Base-by-base conservation (phyloP, 2,329 filamentous ascomycete genomes). In the Colletotrichum sansevieriae region DNA sequence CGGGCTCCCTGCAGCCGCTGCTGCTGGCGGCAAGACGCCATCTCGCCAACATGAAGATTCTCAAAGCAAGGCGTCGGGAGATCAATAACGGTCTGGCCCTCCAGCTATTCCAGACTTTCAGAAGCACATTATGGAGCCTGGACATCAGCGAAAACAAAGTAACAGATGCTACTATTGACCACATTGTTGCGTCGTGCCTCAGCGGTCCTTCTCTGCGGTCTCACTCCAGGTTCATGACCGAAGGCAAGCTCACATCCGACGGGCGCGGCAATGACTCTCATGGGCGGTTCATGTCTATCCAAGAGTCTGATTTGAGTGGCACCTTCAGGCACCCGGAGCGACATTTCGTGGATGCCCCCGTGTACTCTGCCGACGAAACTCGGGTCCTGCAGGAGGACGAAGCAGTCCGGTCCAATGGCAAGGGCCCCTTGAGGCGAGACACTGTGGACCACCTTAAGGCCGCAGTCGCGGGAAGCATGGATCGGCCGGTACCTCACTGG, bases 71-170 rank as follows among this genome's bases (percentile, higher is more conserved):
- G 54, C 78, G 81, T 2, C 80, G 84, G 22, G 82, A 85, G 66
- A 72, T 90, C 22, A 82, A 84, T 22, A 81, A 86, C 65, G 62
- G 64, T 1, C 75, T 78, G 2, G 76, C 80, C 2, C 63, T 76
- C 0, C 47, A 74, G 3, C 70, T 83, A 46, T 72, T 85, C 73
- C 71, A 74, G 66, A 70, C 74, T 5, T 81, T 81, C 55, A 65
- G 71, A 4, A 67, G 67, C 11, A 82, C 79, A 33, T 75, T 90
- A 11, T 90, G 88, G 87, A 88, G 87, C 71, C 73, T 90, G 4
- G 87, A 90, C 70, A 57, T 90, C 0, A 79, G 81, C 43, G 61
- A 81, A 6, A 91, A 90, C 71, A 80, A 79, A 11, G 73, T 90
- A 10, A 84, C 82, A 0, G 87, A 90, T 72, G 72, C 43, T 2